Evolutionary conservation across 176 grass and related monocot species (phyloP).

Genomic region (Poa pratensis): DNA sequence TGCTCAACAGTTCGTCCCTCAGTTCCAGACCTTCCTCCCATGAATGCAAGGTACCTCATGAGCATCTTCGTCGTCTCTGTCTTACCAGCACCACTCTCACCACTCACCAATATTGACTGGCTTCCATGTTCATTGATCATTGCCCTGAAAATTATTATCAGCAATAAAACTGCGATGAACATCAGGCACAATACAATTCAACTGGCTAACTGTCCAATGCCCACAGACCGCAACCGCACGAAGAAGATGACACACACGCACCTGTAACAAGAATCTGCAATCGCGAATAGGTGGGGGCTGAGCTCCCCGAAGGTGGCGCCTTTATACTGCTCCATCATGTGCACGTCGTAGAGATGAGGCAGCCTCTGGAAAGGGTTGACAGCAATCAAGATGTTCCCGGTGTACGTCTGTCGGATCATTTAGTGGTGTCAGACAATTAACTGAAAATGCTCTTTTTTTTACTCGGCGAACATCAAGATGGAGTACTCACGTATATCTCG

Average conservation of each 20-base stretch:
- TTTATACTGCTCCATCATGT: constrained; percentile 99
- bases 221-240: not conserved
- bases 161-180: not conserved
- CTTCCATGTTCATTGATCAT: constrained; percentile 92
- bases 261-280: constrained; percentile 89
- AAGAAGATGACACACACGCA: constrained; percentile 7
- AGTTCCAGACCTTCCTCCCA: constrained; percentile 83
- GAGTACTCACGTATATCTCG: constrained; percentile 86
- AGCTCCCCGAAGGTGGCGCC: constrained; percentile 86
- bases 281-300: constrained; percentile 85
- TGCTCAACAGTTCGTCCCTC: constrained; percentile 94
- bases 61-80: constrained; percentile 99
- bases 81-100: constrained; percentile 97
- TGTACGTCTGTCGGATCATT: constrained; percentile 67
- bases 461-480: not conserved
- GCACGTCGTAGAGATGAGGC: constrained; percentile 83
- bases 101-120: constrained; percentile 90
- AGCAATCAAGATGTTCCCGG: constrained; percentile 95
- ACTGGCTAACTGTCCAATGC: not conserved
- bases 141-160: constrained; percentile 48
- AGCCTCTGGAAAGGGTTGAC: constrained; percentile 91
- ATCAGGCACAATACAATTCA: too few species aligned
- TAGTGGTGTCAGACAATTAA: not conserved
- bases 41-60: constrained; percentile 97
- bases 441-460: not conserved